Base-by-base conservation (phyloP, 192 early-diverging fungal species). In the Backusella tarrabulga region DNA sequence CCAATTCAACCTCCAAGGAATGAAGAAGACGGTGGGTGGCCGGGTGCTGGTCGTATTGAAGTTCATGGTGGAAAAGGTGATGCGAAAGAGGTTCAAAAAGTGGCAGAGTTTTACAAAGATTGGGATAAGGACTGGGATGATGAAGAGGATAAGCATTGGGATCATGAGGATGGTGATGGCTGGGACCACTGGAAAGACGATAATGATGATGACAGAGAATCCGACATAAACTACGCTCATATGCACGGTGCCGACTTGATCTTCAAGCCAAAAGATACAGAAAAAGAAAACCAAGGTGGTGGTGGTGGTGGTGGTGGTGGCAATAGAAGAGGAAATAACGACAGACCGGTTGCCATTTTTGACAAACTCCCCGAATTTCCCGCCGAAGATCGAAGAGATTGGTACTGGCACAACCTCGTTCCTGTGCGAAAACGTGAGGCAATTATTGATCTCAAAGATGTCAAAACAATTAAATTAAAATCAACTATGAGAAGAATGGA, bases 321-420 rank as follows among this genome's bases (percentile, higher is more conserved):
- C 1, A 4, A 3, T 40, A 15, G 68, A n/a, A 8, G 67, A 14
- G 38, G 69, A 14, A 3, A 26, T 15, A 21, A n/a, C 5, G 14
- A 50, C 1, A 74, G 36, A 74, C 35, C 19, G 4, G 68, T 29
- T 1, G 19, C 38, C 21, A 36, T 17, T 26, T 69, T 73, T 34
- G 40, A 35, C 2, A 73, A 74, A 17, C 52, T 79, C 2, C 77
- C 77, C 1, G 17, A 41, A n/a, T 69, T 79, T 19, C 77, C 77
- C 5, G 34, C 17, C 32, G 1, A 68, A 17, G 72, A 69, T 6
- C 3, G 12, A n/a, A 34, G 12, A 1, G 35, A 74, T 23, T 79
- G 77, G 77, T 17, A 74, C 6, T 79, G 77, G 77, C 40, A 32
- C 12, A 17, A 79, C 2, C 14, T 79, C 42, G 35, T 35, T 12